Conservation (phyloP, 129 eudicot species). For the Centaurea solstitialis region DNA sequence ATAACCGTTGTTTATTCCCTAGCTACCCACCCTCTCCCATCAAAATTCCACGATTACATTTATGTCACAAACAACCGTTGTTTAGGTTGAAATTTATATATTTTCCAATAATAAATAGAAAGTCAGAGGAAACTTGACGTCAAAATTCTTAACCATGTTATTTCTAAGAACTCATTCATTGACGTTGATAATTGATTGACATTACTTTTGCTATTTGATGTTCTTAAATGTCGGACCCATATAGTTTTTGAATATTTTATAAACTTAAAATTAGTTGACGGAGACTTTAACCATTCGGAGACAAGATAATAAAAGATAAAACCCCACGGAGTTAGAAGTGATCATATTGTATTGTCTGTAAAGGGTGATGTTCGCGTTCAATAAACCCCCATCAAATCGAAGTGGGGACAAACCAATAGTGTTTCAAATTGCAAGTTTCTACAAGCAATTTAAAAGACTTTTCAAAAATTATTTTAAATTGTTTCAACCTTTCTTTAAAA, state of each 20-base stretch:
- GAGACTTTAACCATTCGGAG: background rate
- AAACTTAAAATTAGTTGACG: background rate
- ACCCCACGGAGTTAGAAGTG: background rate
- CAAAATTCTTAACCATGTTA: background rate
- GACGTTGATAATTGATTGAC: background rate
- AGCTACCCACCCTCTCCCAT: too few species aligned
- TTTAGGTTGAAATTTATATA: too few species aligned
- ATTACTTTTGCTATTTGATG: background rate
- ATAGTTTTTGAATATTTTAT: background rate
- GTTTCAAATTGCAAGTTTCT: slow-evolving; percentile 3
- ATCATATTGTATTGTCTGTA: slow-evolving; percentile 21
- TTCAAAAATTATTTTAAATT: background rate
- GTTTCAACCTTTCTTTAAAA: too few species aligned
- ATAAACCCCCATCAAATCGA: slow-evolving; percentile 26
- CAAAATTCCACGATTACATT: too few species aligned
- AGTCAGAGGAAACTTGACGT: background rate
- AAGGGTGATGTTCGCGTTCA: slow-evolving; percentile 29
- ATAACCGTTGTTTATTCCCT: too few species aligned
- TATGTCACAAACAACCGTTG: background rate
- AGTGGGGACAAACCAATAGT: slow-evolving; percentile 11
- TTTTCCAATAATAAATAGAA: background rate
- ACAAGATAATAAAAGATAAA: slow-evolving; percentile 8
- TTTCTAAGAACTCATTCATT: background rate
- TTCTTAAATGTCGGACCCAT: background rate
- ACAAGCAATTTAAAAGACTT: background rate